These are phyloP conservation scores for Globisporangium apiculatum DNA, from an alignment of 352 stramenopile species.

Conservation along the genomic window DNA sequence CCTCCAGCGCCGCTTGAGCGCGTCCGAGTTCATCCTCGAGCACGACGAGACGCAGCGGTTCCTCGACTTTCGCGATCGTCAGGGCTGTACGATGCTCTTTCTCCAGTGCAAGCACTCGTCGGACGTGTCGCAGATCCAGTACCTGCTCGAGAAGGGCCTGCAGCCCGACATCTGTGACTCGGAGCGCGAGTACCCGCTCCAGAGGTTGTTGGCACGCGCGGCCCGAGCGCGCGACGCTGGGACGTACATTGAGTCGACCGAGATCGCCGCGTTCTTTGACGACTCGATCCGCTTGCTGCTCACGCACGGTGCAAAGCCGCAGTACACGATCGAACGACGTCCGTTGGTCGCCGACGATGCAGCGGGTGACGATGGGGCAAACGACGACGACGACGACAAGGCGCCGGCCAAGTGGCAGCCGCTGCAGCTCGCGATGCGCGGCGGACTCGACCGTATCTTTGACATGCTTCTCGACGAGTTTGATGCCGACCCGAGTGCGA, in stretches of 20 bases:
- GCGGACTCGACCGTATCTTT: slow-evolving; percentile 36
- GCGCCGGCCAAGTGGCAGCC: slow-evolving; percentile 27
- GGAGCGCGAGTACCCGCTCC: slow-evolving; percentile 51
- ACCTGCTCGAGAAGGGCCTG: slow-evolving; percentile 60
- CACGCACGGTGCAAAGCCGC: slow-evolving; percentile 30
- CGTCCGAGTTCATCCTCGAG: slow-evolving; percentile 60
- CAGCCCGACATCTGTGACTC: slow-evolving; percentile 63
- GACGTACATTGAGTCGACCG: background rate
- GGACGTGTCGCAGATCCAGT: slow-evolving; percentile 52
- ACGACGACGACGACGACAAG: slow-evolving; percentile 13
- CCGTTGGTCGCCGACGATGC: background rate
- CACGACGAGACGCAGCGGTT: slow-evolving; percentile 47
- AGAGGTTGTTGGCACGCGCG: slow-evolving; percentile 42
- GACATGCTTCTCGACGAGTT: slow-evolving; percentile 40
- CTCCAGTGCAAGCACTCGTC: slow-evolving; percentile 72
- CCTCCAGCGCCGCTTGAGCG: slow-evolving; percentile 48
- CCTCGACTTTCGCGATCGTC: slow-evolving; percentile 64
- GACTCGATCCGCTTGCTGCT: slow-evolving; percentile 47
- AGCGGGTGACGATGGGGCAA: background rate
- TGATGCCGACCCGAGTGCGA: slow-evolving; percentile 25
- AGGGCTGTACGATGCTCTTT: slow-evolving; percentile 76
- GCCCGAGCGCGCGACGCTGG: slow-evolving; percentile 4
- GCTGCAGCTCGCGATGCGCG: slow-evolving; percentile 50
- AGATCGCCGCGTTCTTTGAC: slow-evolving; percentile 28
- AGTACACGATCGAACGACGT: slow-evolving; percentile 34